A percentile compares a stretch with the other conserved stretches of the same genome.
These are phyloP conservation scores for Cymodocea nodosa DNA, from an alignment of 116 monocot species.

Conservation along the genomic window DNA sequence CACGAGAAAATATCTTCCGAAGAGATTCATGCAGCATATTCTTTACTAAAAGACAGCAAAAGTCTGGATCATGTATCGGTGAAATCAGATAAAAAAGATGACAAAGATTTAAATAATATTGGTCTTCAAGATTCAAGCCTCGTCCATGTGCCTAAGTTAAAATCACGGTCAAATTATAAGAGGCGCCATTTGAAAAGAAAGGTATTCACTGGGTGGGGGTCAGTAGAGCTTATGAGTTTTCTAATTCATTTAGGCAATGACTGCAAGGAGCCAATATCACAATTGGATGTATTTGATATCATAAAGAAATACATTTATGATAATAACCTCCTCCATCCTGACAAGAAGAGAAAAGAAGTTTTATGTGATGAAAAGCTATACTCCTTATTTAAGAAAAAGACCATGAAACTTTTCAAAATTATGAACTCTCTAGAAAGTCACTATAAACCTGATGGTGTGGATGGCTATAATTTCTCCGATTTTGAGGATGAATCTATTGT, in stretches of 20 bases:
- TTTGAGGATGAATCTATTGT: conserved; percentile 21
- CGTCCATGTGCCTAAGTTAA: neutral
- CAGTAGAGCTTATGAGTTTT: conserved; percentile 51
- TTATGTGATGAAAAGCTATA: conserved; percentile 51
- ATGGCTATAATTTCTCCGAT: conserved; percentile 25
- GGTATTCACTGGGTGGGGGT: conserved; percentile 55
- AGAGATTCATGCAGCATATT: conserved; percentile 41
- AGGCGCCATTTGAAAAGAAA: conserved; percentile 22
- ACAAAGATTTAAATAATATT: conserved; percentile 1
- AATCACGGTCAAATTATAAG: conserved; percentile 8
- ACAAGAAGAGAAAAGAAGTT: conserved; percentile 55
- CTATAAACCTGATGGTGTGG: conserved; percentile 25
- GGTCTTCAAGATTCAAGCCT: neutral
- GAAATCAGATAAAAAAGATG: neutral
- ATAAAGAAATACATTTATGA: conserved; percentile 45
- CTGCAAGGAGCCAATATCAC: conserved; percentile 25
- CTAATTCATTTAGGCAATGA: conserved; percentile 52
- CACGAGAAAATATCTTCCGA: conserved; percentile 36
- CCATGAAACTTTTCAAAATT: conserved; percentile 41
- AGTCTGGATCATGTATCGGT: conserved; percentile 22
- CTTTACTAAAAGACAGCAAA: conserved; percentile 21
- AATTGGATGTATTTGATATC: conserved; percentile 41
- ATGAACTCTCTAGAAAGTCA: conserved; percentile 48
- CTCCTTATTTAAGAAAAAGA: conserved; percentile 46
- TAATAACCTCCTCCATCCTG: conserved; percentile 48